phyloP scores from a whole-genome alignment of 2,329 filamentous ascomycete species.

The Phaeosphaeriaceae sp. region DNA sequence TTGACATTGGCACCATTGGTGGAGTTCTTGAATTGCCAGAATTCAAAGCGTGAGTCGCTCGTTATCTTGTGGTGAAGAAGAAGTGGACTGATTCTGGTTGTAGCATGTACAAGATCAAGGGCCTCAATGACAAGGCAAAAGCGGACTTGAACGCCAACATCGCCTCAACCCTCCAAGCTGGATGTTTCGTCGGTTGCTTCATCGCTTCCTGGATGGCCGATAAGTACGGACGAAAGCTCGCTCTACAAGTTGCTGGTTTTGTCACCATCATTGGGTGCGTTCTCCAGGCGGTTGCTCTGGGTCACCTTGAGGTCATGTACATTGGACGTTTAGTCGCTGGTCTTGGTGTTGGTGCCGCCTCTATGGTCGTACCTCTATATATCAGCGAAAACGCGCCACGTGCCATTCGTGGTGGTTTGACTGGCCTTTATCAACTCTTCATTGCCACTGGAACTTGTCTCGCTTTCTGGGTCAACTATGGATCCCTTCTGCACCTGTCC shows the following conservation, averaged over 20 bases:
- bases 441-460: slow-evolving; percentile 60
- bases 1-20: slow-evolving; percentile 71
- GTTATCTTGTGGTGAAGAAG: slow-evolving; percentile 8
- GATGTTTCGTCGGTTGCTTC: slow-evolving; percentile 70
- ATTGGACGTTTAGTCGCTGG: slow-evolving; percentile 67
- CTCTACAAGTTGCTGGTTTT: slow-evolving; percentile 63
- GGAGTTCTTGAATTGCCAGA: slow-evolving; percentile 67
- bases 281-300: slow-evolving; percentile 68
- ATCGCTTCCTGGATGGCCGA: slow-evolving; percentile 63
- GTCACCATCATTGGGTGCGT: slow-evolving; percentile 67
- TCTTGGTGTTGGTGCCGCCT: slow-evolving; percentile 58
- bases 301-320: slow-evolving; percentile 68
- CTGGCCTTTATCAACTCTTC: slow-evolving; percentile 67
- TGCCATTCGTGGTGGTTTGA: slow-evolving; percentile 65
- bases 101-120: slow-evolving; percentile 61
- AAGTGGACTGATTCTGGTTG: slow-evolving; percentile 11
- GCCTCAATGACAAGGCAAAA: slow-evolving; percentile 48
- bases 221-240: slow-evolving; percentile 60
- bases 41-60: slow-evolving; percentile 59
- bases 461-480: slow-evolving; percentile 63
- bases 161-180: slow-evolving; percentile 73
- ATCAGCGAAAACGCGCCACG: slow-evolving; percentile 66
- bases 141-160: slow-evolving; percentile 70
- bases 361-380: slow-evolving; percentile 66
- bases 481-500: slow-evolving; percentile 53